Percentiles rank a stretch among this genome's conserved stretches.
phyloP scores from a whole-genome alignment of 2,329 filamentous ascomycete species.

The Tolypocladium cylindrosporum region DNA sequence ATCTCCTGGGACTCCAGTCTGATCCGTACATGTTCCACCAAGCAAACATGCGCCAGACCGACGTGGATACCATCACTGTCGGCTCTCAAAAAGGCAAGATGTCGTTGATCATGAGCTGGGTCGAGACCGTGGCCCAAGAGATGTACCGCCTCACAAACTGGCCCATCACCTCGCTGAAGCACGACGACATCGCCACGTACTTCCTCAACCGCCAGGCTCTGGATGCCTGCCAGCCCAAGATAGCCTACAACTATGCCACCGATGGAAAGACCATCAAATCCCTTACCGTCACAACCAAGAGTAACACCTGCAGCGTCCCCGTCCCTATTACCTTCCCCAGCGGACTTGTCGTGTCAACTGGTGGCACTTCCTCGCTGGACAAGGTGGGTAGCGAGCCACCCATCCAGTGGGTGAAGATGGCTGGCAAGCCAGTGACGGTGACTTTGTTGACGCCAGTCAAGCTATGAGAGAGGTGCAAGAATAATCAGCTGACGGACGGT shows the following conservation, averaged over 20 bases:
- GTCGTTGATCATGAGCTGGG: slow-evolving; percentile 48
- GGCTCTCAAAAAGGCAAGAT: slow-evolving; percentile 34
- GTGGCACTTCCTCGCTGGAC: slow-evolving; percentile 32
- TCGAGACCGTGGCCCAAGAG: slow-evolving; percentile 42
- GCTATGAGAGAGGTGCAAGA: not conserved
- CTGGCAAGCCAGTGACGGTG: slow-evolving; percentile 33
- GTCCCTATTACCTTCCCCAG: slow-evolving; percentile 46
- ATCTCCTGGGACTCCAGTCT: slow-evolving; percentile 44
- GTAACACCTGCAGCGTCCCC: slow-evolving; percentile 38
- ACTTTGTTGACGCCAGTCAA: slow-evolving; percentile 9
- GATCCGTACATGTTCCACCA: slow-evolving; percentile 55
- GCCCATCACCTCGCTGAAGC: slow-evolving; percentile 13
- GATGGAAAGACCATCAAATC: slow-evolving; percentile 33
- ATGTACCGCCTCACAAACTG: slow-evolving; percentile 34
- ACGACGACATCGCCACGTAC: slow-evolving; percentile 36
- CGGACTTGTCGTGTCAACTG: slow-evolving; percentile 27
- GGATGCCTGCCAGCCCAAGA: slow-evolving; percentile 38
- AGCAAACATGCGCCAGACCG: slow-evolving; percentile 45
- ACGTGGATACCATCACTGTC: slow-evolving; percentile 34
- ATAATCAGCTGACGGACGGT: not conserved
- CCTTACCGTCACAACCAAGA: slow-evolving; percentile 37
- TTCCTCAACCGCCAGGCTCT: slow-evolving; percentile 44
- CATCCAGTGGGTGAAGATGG: slow-evolving; percentile 37
- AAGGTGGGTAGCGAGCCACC: slow-evolving; percentile 43
- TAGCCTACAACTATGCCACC: slow-evolving; percentile 33